These are phyloP conservation scores for Penicillium ochrochloron DNA, from an alignment of 495 filamentous ascomycete species.

Conservation along the genomic window DNA sequence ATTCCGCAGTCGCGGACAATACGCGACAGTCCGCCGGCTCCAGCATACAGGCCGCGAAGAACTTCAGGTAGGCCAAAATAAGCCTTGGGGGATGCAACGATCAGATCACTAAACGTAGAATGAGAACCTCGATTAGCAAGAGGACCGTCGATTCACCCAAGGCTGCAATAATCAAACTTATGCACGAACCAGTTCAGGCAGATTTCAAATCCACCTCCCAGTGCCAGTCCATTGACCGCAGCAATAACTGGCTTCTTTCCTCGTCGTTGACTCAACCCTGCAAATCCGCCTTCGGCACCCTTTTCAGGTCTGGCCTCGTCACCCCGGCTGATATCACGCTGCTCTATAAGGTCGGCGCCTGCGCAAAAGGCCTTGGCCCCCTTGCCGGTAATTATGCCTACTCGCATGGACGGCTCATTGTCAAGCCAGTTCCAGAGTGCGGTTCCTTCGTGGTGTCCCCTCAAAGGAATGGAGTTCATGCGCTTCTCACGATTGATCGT, in stretches of 20 bases:
- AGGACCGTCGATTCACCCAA: too few species aligned
- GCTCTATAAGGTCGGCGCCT: conserved; percentile 50
- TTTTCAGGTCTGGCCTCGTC: conserved; percentile 10
- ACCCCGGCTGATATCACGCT: conserved; percentile 13
- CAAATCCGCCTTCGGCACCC: conserved; percentile 27
- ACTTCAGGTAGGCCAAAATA: conserved; percentile 68
- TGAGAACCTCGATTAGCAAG: background rate
- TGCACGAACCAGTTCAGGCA: conserved; percentile 55
- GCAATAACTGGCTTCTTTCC: conserved; percentile 63
- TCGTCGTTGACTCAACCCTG: conserved; percentile 34
- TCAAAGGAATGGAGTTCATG: background rate
- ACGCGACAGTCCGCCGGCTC: conserved; percentile 71
- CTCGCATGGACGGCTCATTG: background rate
- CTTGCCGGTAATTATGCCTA: conserved; percentile 33
- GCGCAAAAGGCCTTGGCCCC: conserved; percentile 58
- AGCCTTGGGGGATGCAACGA: conserved; percentile 58
- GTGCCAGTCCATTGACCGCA: conserved; percentile 69
- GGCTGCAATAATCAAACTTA: background rate
- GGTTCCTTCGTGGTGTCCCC: background rate
- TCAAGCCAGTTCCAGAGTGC: conserved; percentile 2
- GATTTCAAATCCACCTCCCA: conserved; percentile 77
- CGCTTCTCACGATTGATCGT: conserved; percentile 7
- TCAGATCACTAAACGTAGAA: conserved; percentile 54
- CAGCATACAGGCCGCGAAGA: conserved; percentile 59
- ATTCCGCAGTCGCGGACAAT: conserved; percentile 62